Evolutionary conservation across 208 protist genomes (phyloP), one percentile per base, ranked within the genome.

Genomic region (Leishmania guyanensis): DNA sequence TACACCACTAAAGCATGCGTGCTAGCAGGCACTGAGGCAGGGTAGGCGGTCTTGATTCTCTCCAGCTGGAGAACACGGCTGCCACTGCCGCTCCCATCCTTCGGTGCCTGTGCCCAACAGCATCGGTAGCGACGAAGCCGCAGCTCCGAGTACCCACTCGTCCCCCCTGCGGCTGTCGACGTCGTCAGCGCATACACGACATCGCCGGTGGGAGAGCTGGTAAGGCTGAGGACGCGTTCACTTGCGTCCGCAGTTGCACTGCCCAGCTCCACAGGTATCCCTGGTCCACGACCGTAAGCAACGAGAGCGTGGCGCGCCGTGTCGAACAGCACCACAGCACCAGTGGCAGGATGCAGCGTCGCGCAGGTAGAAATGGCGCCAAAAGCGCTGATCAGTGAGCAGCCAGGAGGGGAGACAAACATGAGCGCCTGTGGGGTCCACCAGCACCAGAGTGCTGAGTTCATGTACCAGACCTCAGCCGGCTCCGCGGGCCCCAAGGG

Each of bases 1-100:
- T 88, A 89, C 20, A 86, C 90, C 8, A 88, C 73, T 54, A 84
- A 53, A 12, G 74, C 50, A 12, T 86, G 70, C 48, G 77, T 83
- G 9, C 75, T 80, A 5, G 73, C 72, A 2, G 82, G 82, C 50
- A 77, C 48, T 43, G 51, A 29, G 8, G 64, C 20, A 17, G 65
- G n/a, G 16, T 3, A 33, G 58, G 36, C 74, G 29, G 26, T 64
- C 20, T 74, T 50, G 5, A 46, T 54, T 17, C 33, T 50, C 77
- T 79, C 75, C 16, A 79, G n/a, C 20, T 33, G 64, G 16, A 79
- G 76, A 33, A 26, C 46, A 10, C 46, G 64, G 43, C 46, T 5
- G 46, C 22, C 17, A 8, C 3, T 20, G 5, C 50, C 54, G 10
- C 36, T 33, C 36, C 64, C 78, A 2, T 62, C 70, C 29, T 50